Percentiles rank a stretch among this genome's conserved stretches.
phyloP scores from a whole-genome alignment of 1,284 basidiomycete species.

The Cryptococcus sp. region DNA sequence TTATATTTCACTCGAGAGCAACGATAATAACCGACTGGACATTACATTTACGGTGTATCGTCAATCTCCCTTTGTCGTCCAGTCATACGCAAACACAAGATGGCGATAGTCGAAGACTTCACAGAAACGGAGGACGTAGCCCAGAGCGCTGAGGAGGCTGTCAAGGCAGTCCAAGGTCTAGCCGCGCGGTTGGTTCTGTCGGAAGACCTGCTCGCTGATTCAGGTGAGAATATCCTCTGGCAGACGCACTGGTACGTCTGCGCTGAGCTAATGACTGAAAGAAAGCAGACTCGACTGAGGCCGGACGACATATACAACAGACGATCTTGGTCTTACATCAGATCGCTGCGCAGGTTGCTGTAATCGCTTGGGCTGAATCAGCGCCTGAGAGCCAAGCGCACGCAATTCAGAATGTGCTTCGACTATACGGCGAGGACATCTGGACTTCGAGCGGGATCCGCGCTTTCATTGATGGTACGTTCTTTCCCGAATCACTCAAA shows the following conservation, averaged over 20 bases:
- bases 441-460: conserved; percentile 32
- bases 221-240: too few relatives aligned
- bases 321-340: conserved; percentile 9
- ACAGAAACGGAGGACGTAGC: conserved; percentile 6
- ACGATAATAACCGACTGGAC: not conserved
- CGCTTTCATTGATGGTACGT: conserved; percentile 30
- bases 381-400: conserved; percentile 28
- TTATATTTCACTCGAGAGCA: not conserved
- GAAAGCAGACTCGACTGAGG: not conserved
- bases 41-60: not conserved
- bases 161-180: conserved; percentile 14
- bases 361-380: conserved; percentile 25
- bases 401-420: conserved; percentile 22
- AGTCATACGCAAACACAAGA: conserved; percentile 11
- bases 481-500: not conserved
- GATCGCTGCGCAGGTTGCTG: conserved; percentile 10
- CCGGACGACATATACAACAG: too few relatives aligned
- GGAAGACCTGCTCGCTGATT: conserved; percentile 19
- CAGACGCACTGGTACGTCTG: too few relatives aligned
- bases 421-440: conserved; percentile 34
- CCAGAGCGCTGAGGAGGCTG: conserved; percentile 16
- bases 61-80: not conserved
- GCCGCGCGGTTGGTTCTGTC: conserved; percentile 27
- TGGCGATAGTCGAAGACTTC: conserved; percentile 44
- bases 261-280: too few relatives aligned